phyloP scores from a whole-genome alignment of 2,329 filamentous ascomycete genomes.

The Fusarium pseudoanthophilum region DNA sequence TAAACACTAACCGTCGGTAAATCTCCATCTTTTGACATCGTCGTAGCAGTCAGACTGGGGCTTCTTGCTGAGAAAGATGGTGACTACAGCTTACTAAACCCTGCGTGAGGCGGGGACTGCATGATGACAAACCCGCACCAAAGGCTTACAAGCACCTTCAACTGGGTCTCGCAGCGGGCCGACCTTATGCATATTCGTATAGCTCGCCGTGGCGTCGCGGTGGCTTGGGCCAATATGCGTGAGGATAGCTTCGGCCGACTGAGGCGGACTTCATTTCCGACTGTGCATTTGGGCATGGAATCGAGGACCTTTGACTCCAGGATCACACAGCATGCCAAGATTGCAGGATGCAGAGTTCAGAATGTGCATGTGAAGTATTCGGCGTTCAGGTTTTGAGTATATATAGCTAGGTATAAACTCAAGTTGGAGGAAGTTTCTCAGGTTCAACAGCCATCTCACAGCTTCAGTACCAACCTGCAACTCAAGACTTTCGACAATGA shows the following conservation, averaged over 20 bases:
- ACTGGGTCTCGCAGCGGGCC: not conserved
- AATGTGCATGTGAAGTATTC: not conserved
- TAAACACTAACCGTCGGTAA: not conserved
- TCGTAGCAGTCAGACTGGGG: not conserved
- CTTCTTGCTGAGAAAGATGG: constrained; percentile 22
- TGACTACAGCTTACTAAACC: constrained; percentile 30
- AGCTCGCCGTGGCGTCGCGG: not conserved
- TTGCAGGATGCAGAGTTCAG: not conserved
- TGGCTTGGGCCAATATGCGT: constrained; percentile 1
- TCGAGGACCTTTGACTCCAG: not conserved
- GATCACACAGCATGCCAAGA: not conserved
- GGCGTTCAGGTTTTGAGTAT: not conserved
- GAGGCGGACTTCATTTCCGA: constrained; percentile 11
- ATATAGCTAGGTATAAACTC: not conserved
- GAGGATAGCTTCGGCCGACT: constrained; percentile 7
- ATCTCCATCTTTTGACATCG: not conserved
- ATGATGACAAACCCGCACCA: constrained; percentile 27
- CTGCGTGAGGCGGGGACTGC: constrained; percentile 3
- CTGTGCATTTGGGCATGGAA: constrained; percentile 6
- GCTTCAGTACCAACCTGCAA: not conserved
- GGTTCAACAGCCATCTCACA: constrained; percentile 17
- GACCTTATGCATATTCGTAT: constrained; percentile 12
- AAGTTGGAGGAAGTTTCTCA: not conserved
- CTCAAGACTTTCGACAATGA: constrained; percentile 24
- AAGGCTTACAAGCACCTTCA: constrained; percentile 14